Percentiles rank a stretch among this genome's conserved stretches.
phyloP scores from a whole-genome alignment of 768 basidiomycete species.

The Roridomyces roridus region DNA sequence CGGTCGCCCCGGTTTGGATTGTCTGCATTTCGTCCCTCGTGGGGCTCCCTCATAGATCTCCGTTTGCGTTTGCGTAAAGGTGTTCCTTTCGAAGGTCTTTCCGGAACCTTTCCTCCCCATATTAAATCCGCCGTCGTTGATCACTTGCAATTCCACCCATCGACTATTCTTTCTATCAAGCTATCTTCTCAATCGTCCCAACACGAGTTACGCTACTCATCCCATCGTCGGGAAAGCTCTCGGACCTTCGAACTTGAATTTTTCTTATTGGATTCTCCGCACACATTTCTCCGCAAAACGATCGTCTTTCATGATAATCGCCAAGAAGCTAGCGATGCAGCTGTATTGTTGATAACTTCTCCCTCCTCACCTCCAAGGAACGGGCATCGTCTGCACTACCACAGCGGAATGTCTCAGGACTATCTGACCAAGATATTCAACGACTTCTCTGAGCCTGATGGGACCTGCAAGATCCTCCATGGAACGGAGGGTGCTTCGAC shows the following conservation, averaged over 20 bases:
- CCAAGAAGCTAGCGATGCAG: constrained; percentile 11
- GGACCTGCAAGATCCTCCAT: constrained; percentile 29
- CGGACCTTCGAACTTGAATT: constrained; percentile 30
- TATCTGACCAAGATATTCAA: constrained; percentile 27
- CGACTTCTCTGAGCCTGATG: constrained; percentile 22
- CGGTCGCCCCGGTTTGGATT: constrained; percentile 26
- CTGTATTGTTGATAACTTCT: constrained; percentile 9
- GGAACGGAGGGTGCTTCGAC: constrained; percentile 31
- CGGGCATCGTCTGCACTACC: constrained; percentile 31
- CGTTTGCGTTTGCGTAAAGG: constrained; percentile 17
- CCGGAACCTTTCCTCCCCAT: constrained; percentile 31
- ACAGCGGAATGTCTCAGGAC: constrained; percentile 32
- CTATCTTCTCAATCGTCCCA: constrained; percentile 33
- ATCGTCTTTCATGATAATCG: constrained; percentile 26
- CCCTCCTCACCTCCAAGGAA: constrained; percentile 1
- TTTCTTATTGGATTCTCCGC: constrained; percentile 26
- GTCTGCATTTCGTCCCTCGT: constrained; percentile 31
- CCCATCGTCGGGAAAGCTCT: constrained; percentile 23
- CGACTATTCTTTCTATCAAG: constrained; percentile 14
- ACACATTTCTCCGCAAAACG: constrained; percentile 12
- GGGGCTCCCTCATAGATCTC: constrained; percentile 25
- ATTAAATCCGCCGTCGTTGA: constrained; percentile 24
- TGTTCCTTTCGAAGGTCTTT: constrained; percentile 20
- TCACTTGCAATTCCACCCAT: constrained; percentile 11
- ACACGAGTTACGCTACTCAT: constrained; percentile 37